Conservation (phyloP, 2,329 filamentous ascomycete genomes). For the Neofusicoccum cordaticola region DNA sequence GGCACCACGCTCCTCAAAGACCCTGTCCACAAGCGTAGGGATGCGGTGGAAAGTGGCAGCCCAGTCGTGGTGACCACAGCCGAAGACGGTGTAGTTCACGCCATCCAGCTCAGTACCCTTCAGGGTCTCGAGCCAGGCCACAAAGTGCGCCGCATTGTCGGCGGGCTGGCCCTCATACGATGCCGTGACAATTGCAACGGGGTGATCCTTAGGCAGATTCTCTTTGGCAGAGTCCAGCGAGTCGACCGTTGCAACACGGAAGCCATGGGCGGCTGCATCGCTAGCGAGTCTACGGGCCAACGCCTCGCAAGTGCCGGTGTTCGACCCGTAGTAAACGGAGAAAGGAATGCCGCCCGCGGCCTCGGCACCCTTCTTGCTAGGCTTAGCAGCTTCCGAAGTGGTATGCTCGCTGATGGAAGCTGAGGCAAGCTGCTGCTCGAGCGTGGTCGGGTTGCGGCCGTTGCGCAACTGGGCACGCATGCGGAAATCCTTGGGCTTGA, state of each 20-base stretch:
- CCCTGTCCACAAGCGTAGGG: slow-evolving; percentile 35
- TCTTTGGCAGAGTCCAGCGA: slow-evolving; percentile 36
- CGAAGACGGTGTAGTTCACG: slow-evolving; percentile 41
- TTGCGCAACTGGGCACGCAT: slow-evolving; percentile 37
- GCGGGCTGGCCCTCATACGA: slow-evolving; percentile 44
- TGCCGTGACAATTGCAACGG: slow-evolving; percentile 39
- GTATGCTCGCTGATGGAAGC: slow-evolving; percentile 1
- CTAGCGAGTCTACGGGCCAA: slow-evolving; percentile 38
- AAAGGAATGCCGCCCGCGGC: slow-evolving; percentile 20
- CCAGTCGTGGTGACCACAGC: slow-evolving; percentile 44
- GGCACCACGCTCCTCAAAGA: slow-evolving; percentile 31
- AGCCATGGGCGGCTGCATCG: slow-evolving; percentile 36
- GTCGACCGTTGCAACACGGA: slow-evolving; percentile 33
- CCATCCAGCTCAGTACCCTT: slow-evolving; percentile 30
- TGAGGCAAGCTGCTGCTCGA: slow-evolving; percentile 29
- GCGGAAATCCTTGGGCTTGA: slow-evolving; percentile 43
- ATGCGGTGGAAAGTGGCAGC: slow-evolving; percentile 41
- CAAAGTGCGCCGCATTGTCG: slow-evolving; percentile 43
- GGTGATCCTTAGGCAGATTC: slow-evolving; percentile 34
- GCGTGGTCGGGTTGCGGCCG: slow-evolving; percentile 30
- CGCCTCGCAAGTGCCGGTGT: slow-evolving; percentile 43
- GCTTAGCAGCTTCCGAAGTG: slow-evolving; percentile 8
- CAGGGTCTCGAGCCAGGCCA: slow-evolving; percentile 36
- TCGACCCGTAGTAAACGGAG: slow-evolving; percentile 39
- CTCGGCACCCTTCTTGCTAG: not conserved